Evolutionary conservation across 805 yeast species (phyloP).

Genomic region (Starmerella potacharoeniae): DNA sequence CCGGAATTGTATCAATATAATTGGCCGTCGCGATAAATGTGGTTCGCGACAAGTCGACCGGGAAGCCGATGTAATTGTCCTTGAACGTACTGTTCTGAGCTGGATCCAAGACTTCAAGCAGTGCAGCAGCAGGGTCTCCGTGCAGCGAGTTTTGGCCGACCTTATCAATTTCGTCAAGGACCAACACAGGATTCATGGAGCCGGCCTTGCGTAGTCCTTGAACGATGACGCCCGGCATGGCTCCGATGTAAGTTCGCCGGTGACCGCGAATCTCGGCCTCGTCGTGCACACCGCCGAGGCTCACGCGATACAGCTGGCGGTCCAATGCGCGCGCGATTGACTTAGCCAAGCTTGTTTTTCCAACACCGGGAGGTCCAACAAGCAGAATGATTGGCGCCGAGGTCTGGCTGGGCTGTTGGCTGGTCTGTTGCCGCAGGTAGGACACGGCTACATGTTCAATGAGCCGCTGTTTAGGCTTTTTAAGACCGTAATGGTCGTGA

Average conservation of each 20-base stretch:
- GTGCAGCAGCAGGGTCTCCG: conserved; percentile 86
- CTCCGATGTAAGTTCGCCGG: conserved; percentile 82
- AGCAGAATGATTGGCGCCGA: conserved; percentile 61
- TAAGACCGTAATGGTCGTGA: conserved; percentile 68
- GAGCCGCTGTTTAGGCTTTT: conserved; percentile 60
- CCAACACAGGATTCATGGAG: conserved; percentile 69
- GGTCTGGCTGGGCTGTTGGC: background rate
- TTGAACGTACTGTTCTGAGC: conserved; percentile 69
- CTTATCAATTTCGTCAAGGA: conserved; percentile 79
- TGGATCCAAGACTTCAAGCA: conserved; percentile 80
- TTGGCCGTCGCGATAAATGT: conserved; percentile 81
- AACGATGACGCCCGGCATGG: conserved; percentile 76
- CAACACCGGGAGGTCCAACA: conserved; percentile 92
- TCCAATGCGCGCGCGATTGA: conserved; percentile 67
- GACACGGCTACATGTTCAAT: conserved; percentile 71
- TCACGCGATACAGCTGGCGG: conserved; percentile 64
- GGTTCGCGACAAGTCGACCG: conserved; percentile 70
- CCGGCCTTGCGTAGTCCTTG: conserved; percentile 68
- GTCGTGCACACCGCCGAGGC: conserved; percentile 79
- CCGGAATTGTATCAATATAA: conserved; percentile 55
- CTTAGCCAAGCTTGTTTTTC: conserved; percentile 77
- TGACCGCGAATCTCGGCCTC: conserved; percentile 88
- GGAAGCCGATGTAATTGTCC: conserved; percentile 79
- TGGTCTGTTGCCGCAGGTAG: conserved; percentile 37
- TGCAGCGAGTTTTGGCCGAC: conserved; percentile 46